phyloP scores from a whole-genome alignment of 257 asterid genomes.

The Penstemon eatonii region DNA sequence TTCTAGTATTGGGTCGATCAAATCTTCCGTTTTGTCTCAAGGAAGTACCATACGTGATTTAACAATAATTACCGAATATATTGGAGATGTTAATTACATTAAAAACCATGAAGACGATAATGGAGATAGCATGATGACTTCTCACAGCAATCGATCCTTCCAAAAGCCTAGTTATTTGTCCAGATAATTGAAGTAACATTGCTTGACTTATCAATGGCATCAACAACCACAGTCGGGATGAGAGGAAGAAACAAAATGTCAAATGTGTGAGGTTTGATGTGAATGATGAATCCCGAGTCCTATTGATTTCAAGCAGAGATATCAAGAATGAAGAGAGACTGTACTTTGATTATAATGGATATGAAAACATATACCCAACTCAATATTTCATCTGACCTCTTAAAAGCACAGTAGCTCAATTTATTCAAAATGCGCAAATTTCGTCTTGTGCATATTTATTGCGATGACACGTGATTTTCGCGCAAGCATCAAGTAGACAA shows the following conservation, averaged over 20 bases:
- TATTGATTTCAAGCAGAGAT: slow-evolving; percentile 76
- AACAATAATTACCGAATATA: no score
- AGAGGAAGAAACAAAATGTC: slow-evolving; percentile 86
- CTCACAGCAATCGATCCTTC: no score
- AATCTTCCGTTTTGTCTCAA: no score
- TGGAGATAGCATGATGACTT: no score
- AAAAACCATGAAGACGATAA: no score
- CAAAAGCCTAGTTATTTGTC: no score
- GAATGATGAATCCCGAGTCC: slow-evolving; percentile 70
- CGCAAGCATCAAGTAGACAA: not conserved
- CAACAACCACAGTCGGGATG: slow-evolving; percentile 84
- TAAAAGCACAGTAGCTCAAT: not conserved
- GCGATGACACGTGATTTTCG: not conserved
- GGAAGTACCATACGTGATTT: no score
- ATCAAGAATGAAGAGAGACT: slow-evolving; percentile 79
- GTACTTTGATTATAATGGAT: slow-evolving; percentile 88
- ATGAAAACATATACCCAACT: slow-evolving; percentile 87
- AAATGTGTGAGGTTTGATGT: slow-evolving; percentile 81
- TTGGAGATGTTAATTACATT: no score
- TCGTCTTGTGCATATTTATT: not conserved
- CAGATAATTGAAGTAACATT: slow-evolving; percentile 46
- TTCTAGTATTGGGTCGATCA: no score
- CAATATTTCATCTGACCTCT: slow-evolving; percentile 68
- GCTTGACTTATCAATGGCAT: slow-evolving; percentile 65
- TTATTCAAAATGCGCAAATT: no score